A percentile compares a stretch with the other conserved stretches of the same genome.
Conservation (phyloP, 495 filamentous ascomycete species). For the Parmelia sp. region DNA sequence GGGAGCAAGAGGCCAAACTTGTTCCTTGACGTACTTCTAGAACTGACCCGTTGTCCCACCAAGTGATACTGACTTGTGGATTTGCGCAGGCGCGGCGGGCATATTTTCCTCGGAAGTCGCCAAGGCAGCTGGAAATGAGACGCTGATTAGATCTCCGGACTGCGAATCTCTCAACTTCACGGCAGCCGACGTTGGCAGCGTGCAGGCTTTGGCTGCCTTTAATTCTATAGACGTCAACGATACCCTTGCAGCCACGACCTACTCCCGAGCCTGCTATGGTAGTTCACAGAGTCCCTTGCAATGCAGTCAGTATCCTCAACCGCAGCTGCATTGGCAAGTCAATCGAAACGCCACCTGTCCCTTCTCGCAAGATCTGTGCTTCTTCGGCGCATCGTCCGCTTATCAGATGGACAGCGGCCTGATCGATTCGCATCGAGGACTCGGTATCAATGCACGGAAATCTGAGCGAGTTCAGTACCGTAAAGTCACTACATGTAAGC, state of each 20-base stretch:
- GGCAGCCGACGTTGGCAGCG: background rate
- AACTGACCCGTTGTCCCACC: background rate
- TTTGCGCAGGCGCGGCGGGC: slow-evolving; percentile 23
- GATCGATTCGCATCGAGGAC: slow-evolving; percentile 30
- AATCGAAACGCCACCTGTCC: slow-evolving; percentile 30
- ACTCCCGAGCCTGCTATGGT: slow-evolving; percentile 32
- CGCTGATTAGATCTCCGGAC: slow-evolving; percentile 25
- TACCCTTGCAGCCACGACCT: slow-evolving; percentile 26
- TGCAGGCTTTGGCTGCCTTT: background rate
- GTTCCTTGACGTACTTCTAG: background rate
- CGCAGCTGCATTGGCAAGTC: slow-evolving; percentile 24
- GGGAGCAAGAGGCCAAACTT: background rate
- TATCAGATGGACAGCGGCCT: slow-evolving; percentile 32
- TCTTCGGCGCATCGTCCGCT: slow-evolving; percentile 15
- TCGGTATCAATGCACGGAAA: slow-evolving; percentile 31
- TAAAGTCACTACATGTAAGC: slow-evolving; percentile 29
- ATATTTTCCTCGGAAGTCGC: slow-evolving; percentile 35
- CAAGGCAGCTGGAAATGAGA: slow-evolving; percentile 29
- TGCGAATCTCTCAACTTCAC: slow-evolving; percentile 24
- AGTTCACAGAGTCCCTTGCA: slow-evolving; percentile 8
- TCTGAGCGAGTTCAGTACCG: slow-evolving; percentile 29
- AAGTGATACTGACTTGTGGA: background rate
- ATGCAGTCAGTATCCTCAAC: slow-evolving; percentile 24
- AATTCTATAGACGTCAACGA: slow-evolving; percentile 23
- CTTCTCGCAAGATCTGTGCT: slow-evolving; percentile 28